Base-by-base conservation (phyloP, 2,329 filamentous ascomycete species). In the Ophiostoma populinum region DNA sequence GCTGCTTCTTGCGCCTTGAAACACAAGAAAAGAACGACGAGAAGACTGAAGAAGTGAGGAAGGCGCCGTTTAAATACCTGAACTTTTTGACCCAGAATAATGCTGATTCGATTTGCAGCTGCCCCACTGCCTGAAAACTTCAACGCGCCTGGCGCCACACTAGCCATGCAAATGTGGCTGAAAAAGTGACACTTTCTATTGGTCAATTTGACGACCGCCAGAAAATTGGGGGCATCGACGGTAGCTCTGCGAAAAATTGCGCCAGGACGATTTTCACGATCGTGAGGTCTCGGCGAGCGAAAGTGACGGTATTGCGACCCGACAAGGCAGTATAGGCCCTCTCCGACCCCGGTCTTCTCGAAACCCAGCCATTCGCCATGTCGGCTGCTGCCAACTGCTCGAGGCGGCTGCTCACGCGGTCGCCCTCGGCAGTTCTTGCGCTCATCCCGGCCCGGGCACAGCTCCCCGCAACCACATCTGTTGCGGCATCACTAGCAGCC, bases 361-460 rank as follows among this genome's bases (percentile, higher is more conserved):
- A 3, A 13, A 3, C 20, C 7, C 4, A 17, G 15, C 19, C 11
- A 9, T 17, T 11, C 37, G 35, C 32, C 22, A 44, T 42, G 40
- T 33, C 38, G 15, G 33, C 36, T 9, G 42, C 37, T 15, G 40
- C 32, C 21, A 35, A 35, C 36, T 32, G 40, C 36, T 40, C 42
- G 36, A 29, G 36, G 27, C 38, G 40, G 12, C 39, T 42, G 29
- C 26, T 36, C 32, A 21, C 36, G 31, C 32, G 29, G 30, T 32
- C 30, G 36, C 24, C 40, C 9, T 29, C 40, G 30, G 16, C 42
- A 26, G 32, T 26, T 13, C 32, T 37, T 27, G 35, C 32, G 27
- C 31, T 28, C 6, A 30, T 35, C 7, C 38, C 30, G 27, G 33
- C 18, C 15, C 35, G 40, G 30, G 24, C 38, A 31, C 31, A 35